Conservation (phyloP, 2,329 filamentous ascomycete species). For the Myriosclerotinia scirpicola region DNA sequence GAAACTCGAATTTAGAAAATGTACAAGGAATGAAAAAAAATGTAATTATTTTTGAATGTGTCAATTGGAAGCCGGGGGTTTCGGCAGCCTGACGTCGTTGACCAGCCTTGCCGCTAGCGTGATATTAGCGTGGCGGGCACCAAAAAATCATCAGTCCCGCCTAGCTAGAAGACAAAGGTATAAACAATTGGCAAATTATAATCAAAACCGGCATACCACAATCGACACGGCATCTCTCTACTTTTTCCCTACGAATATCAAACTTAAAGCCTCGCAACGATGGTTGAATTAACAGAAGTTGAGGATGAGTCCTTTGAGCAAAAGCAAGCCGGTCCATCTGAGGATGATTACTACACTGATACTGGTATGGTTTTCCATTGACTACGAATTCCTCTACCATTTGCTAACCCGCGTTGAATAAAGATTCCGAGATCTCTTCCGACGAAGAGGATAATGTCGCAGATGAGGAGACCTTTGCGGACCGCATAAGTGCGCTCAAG, state of each 20-base stretch:
- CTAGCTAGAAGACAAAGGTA: constrained; percentile 6
- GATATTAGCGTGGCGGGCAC: constrained; percentile 19
- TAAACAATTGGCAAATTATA: not conserved
- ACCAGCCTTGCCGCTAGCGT: constrained; percentile 20
- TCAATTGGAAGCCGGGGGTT: too few species aligned
- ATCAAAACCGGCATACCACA: not conserved
- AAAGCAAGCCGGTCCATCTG: constrained; percentile 64
- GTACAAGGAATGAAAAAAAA: not conserved
- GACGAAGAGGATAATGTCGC: constrained; percentile 67
- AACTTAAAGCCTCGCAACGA: constrained; percentile 48
- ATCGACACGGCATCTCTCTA: not conserved
- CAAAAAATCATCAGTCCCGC: constrained; percentile 14
- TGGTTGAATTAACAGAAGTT: constrained; percentile 97
- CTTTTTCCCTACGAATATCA: not conserved
- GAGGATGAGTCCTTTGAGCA: constrained; percentile 91
- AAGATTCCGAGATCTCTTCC: constrained; percentile 82
- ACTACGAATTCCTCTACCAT: constrained; percentile 22
- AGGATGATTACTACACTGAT: constrained; percentile 84
- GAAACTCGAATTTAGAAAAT: not conserved
- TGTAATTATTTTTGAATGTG: not conserved
- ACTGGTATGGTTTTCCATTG: constrained; percentile 62
- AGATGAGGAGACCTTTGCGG: constrained; percentile 59
- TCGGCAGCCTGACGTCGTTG: constrained; percentile 20
- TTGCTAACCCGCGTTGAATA: constrained; percentile 24
- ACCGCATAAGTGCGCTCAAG: constrained; percentile 70